phyloP scores from a whole-genome alignment of 257 asterid genomes.

The Echites panduratus region DNA sequence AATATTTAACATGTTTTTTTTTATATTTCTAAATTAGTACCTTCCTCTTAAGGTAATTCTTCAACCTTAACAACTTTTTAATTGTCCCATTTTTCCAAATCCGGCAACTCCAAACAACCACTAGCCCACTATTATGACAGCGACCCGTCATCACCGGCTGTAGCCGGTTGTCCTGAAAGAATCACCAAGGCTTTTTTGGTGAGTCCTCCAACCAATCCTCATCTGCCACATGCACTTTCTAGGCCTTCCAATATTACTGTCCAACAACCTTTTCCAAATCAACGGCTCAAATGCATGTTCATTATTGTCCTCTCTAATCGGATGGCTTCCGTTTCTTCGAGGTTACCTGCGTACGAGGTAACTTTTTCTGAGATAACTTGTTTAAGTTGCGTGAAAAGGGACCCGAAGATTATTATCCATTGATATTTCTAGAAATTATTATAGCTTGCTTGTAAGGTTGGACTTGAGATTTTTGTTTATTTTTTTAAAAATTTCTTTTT shows the following conservation, averaged over 20 bases:
- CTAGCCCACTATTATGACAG: not conserved
- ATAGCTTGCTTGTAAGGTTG: constrained; percentile 1
- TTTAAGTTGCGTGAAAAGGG: not conserved
- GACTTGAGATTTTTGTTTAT: not conserved
- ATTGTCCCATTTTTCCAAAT: constrained; percentile 21
- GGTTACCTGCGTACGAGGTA: constrained; percentile 22
- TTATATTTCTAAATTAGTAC: constrained; percentile 1
- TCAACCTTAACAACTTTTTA: constrained; percentile 23
- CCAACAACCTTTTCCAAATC: not conserved
- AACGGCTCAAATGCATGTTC: constrained; percentile 1
- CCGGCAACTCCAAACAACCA: constrained; percentile 15
- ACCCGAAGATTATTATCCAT: not conserved
- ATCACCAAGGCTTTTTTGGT: not conserved
- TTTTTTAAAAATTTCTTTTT: not conserved
- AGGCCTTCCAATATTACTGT: not conserved
- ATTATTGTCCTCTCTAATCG: not conserved
- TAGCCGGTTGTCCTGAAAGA: constrained; percentile 10
- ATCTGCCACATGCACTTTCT: not conserved
- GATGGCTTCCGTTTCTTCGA: constrained; percentile 11
- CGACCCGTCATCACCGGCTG: constrained; percentile 13
- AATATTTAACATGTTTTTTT: not conserved
- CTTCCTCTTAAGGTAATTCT: constrained; percentile 28
- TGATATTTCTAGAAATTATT: constrained; percentile 1
- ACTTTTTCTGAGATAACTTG: constrained; percentile 1
- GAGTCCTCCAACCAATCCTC: not conserved